A percentile compares a stretch with the other conserved stretches of the same genome.
Evolutionary conservation across 495 filamentous ascomycete genomes (phyloP).

Genomic region (Sphaerosporella brunnea): DNA sequence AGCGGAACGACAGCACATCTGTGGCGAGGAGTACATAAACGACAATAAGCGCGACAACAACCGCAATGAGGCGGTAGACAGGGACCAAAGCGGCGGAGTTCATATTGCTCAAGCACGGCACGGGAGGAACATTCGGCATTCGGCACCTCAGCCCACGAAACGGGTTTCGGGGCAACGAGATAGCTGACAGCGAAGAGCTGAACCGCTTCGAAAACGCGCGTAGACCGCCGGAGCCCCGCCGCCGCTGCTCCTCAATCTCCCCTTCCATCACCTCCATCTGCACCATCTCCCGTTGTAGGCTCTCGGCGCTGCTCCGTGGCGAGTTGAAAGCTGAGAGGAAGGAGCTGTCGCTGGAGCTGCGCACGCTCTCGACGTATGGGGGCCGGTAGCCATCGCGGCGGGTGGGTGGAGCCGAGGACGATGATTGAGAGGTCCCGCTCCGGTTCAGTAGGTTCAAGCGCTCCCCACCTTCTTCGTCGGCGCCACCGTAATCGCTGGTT

Average conservation of each 20-base stretch:
- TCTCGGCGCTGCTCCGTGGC: slow-evolving; percentile 30
- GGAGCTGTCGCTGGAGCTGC: slow-evolving; percentile 42
- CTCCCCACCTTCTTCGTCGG: slow-evolving; percentile 10
- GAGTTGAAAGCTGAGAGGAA: slow-evolving; percentile 28
- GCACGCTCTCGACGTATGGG: slow-evolving; percentile 54
- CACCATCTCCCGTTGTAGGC: slow-evolving; percentile 58
- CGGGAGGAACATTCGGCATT: slow-evolving; percentile 19
- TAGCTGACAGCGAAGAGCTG: slow-evolving; percentile 32
- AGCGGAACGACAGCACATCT: slow-evolving; percentile 48
- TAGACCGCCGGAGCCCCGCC: slow-evolving; percentile 34
- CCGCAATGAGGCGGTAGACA: slow-evolving; percentile 50
- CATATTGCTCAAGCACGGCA: slow-evolving; percentile 2
- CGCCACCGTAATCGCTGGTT: slow-evolving; percentile 31
- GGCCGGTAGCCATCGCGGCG: slow-evolving; percentile 42
- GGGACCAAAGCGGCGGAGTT: slow-evolving; percentile 30
- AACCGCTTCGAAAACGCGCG: slow-evolving; percentile 33
- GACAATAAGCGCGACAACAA: slow-evolving; percentile 54
- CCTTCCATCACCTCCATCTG: slow-evolving; percentile 79
- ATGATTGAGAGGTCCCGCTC: slow-evolving; percentile 18
- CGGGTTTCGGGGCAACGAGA: slow-evolving; percentile 28
- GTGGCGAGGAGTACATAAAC: slow-evolving; percentile 73
- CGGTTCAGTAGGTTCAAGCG: slow-evolving; percentile 12
- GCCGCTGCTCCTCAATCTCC: slow-evolving; percentile 31
- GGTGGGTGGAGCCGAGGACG: not conserved
- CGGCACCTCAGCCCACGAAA: slow-evolving; percentile 19